phyloP scores from a whole-genome alignment of 257 asterid species.

The Penstemon davidsonii region DNA sequence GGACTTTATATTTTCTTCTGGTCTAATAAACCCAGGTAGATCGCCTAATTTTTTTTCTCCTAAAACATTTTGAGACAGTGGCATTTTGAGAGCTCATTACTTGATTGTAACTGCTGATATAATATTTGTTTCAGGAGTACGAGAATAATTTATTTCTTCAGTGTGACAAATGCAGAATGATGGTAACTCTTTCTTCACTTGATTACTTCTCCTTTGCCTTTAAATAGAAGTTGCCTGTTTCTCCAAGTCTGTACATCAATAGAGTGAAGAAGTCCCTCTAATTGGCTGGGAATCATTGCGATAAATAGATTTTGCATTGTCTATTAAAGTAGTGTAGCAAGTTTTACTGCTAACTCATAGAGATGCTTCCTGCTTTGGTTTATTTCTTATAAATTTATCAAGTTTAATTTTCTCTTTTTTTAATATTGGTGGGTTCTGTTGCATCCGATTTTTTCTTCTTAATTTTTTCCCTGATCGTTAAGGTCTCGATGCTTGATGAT shows the following conservation, averaged over 20 bases:
- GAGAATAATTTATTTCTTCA: slow-evolving; percentile 96
- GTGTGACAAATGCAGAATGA: slow-evolving; percentile 99
- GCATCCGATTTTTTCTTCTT: not conserved
- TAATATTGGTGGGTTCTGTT: slow-evolving; percentile 14
- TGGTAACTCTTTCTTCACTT: slow-evolving; percentile 55
- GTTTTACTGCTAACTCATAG: slow-evolving; percentile 16
- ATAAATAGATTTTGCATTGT: slow-evolving; percentile 22
- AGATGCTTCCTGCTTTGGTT: slow-evolving; percentile 17
- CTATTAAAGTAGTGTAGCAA: not conserved
- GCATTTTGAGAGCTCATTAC: not conserved
- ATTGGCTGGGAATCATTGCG: slow-evolving; percentile 26
- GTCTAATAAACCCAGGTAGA: not conserved
- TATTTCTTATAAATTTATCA: slow-evolving; percentile 19
- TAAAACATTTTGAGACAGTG: not conserved
- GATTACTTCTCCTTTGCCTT: slow-evolving; percentile 13
- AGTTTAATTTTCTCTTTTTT: slow-evolving; percentile 5
- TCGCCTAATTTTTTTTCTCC: not conserved
- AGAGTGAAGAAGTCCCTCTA: slow-evolving; percentile 18
- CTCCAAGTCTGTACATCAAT: slow-evolving; percentile 18
- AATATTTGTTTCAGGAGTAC: slow-evolving; percentile 72
- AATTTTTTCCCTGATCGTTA: not conserved
- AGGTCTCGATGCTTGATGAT: slow-evolving; percentile 26
- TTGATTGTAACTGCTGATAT: slow-evolving; percentile 31
- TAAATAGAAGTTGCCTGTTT: slow-evolving; percentile 10
- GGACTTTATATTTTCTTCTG: not conserved